These are phyloP conservation scores for Candida coleopterorum DNA, from an alignment of 805 yeast genomes.

Conservation along the genomic window DNA sequence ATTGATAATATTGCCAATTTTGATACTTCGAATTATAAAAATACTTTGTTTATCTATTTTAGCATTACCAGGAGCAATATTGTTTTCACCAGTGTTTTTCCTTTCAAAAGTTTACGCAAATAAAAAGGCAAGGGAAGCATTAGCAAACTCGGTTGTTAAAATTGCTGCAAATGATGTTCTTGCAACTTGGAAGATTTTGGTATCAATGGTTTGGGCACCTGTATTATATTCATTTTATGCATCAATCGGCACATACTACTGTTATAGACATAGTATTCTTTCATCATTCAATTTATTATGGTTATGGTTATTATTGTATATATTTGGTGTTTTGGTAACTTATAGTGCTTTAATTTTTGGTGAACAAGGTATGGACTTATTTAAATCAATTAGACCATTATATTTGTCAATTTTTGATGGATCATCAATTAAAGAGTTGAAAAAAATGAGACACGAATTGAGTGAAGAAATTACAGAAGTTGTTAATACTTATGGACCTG, in stretches of 20 bases:
- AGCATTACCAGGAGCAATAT: conserved; percentile 81
- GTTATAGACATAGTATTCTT: conserved; percentile 18
- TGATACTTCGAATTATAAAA: conserved; percentile 54
- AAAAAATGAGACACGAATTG: conserved; percentile 55
- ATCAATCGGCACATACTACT: conserved; percentile 44
- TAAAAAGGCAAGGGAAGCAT: conserved; percentile 69
- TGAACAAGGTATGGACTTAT: conserved; percentile 86
- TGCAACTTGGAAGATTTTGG: conserved; percentile 95
- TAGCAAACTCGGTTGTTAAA: conserved; percentile 84
- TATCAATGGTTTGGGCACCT: conserved; percentile 87
- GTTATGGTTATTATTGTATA: conserved; percentile 44
- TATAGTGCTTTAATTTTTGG: conserved; percentile 91
- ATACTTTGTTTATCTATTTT: conserved; percentile 53
- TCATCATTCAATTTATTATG: conserved; percentile 29
- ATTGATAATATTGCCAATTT: conserved; percentile 44
- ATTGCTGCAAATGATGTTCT: conserved; percentile 89
- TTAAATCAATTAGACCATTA: conserved; percentile 78
- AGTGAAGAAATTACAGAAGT: conserved; percentile 71
- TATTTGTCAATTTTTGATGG: conserved; percentile 61
- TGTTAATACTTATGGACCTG: conserved; percentile 79
- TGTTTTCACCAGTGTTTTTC: conserved; percentile 85
- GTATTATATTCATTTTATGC: conserved; percentile 79
- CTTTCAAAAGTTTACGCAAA: conserved; percentile 71
- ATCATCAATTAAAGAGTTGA: conserved; percentile 52
- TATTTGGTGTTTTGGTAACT: conserved; percentile 68